These are phyloP conservation scores for Ammopiptanthus mongolicus DNA, from an alignment of 306 rosid species.

Conservation along the genomic window DNA sequence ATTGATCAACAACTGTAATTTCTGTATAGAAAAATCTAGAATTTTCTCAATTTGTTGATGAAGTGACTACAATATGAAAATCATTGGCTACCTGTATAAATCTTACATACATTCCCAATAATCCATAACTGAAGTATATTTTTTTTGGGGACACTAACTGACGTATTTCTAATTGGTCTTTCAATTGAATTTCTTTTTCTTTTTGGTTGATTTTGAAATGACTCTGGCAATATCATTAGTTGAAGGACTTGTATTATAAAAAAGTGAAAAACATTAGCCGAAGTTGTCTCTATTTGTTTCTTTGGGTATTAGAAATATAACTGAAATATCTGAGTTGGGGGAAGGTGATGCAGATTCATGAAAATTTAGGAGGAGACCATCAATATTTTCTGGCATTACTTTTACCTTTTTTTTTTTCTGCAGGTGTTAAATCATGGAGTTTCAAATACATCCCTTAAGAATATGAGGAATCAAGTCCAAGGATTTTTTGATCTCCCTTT, in stretches of 20 bases:
- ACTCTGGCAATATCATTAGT: not conserved
- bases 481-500: slow-evolving; percentile 39
- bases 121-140: too few species aligned
- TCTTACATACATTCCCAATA: not conserved
- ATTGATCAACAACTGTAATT: not conserved
- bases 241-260: not conserved
- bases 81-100: not conserved
- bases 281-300: not conserved
- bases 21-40: not conserved
- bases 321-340: not conserved
- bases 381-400: not conserved
- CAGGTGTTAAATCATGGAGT: slow-evolving; percentile 42
- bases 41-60: not conserved
- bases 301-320: not conserved
- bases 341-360: not conserved
- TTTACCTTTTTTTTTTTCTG: not conserved
- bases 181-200: not conserved
- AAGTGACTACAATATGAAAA: not conserved
- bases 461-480: slow-evolving; percentile 34
- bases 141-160: too few species aligned
- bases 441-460: slow-evolving; percentile 7
- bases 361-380: not conserved
- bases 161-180: not conserved
- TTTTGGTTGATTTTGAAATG: not conserved
- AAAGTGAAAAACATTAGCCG: not conserved